Evolutionary conservation across 2,329 filamentous ascomycete genomes (phyloP), one percentile per base, ranked within the genome.

Genomic region (Tolypocladium album): DNA sequence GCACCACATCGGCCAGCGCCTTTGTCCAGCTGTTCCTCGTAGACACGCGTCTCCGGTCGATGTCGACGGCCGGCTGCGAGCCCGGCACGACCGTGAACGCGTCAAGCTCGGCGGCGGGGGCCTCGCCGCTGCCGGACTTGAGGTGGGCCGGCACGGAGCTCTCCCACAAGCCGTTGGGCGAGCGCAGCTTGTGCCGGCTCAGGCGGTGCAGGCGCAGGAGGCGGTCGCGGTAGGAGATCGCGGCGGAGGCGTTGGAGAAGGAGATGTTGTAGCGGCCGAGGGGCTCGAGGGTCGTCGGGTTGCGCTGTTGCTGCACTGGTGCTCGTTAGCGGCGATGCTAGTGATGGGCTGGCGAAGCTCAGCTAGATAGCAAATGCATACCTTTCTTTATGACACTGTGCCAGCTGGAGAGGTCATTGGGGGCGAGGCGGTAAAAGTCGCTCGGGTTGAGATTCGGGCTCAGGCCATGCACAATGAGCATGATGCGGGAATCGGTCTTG

Each of bases 391-490:
- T 84, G 36, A 84, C 83, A 59, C 78, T 79, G 12, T 82, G 78
- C 88, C 89, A 92, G 47, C 81, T 81, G 62, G 88, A 84, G 40
- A 92, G 81, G 65, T 89, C 83, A 66, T 80, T 82, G 1, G 81
- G 81, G 6, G 84, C 79, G 22, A 92, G 72, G 59, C 88, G 85
- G 63, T 84, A 80, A 72, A 93, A 92, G 74, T 93, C 89, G 64
- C 81, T 82, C 65, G 87, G 82, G 24, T 78, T 76, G 52, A 92
- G 78, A 24, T 82, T 79, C 60, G 79, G 79, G 66, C 82, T 84
- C 8, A 83, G 79, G 45, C 83, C 81, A 24, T 76, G 76, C 43
- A 92, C 73, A 50, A 86, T 76, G 47, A 92, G 76, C 66, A 79
- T 77, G 61, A 64, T 42, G 27, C 59, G 62, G 24, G 58, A 24